phyloP scores from a whole-genome alignment of 495 filamentous ascomycete species.

The Filosporella fistucella region DNA sequence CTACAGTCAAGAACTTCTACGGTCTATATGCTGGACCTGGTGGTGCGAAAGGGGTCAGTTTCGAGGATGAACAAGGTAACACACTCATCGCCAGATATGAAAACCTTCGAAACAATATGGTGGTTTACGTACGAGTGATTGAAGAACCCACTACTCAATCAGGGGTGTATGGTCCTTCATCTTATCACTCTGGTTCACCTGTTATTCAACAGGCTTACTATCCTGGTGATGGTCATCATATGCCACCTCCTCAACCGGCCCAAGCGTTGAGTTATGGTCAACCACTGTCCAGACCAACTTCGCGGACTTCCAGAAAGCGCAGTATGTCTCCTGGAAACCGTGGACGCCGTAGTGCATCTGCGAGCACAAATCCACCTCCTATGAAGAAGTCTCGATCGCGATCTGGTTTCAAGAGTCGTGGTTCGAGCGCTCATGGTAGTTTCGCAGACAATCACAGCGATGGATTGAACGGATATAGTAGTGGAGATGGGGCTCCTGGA shows the following conservation, averaged over 20 bases:
- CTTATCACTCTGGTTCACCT: conserved; percentile 31
- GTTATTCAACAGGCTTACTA: conserved; percentile 25
- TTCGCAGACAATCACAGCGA: conserved; percentile 58
- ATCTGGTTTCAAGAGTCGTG: conserved; percentile 61
- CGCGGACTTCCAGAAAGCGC: conserved; percentile 64
- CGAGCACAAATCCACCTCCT: conserved; percentile 40
- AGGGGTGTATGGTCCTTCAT: conserved; percentile 28
- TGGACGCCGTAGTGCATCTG: conserved; percentile 75
- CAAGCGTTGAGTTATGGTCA: conserved; percentile 49
- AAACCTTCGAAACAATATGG: conserved; percentile 86
- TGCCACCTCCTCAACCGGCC: conserved; percentile 44
- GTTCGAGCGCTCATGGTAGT: conserved; percentile 61
- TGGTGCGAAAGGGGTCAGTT: conserved; percentile 73
- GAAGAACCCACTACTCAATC: conserved; percentile 50
- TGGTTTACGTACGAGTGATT: conserved; percentile 82
- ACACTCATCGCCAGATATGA: conserved; percentile 93
- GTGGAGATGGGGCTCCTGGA: conserved; percentile 70
- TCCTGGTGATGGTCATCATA: conserved; percentile 30
- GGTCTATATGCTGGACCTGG: conserved; percentile 70
- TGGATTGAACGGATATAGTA: conserved; percentile 66
- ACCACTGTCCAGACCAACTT: conserved; percentile 59
- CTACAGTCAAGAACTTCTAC: conserved; percentile 97
- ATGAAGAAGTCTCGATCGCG: conserved; percentile 63
- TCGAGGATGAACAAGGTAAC: conserved; percentile 81
- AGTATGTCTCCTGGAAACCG: conserved; percentile 75